A percentile compares a stretch with the other conserved stretches of the same genome.
Evolutionary conservation across 2,329 filamentous ascomycete species (phyloP).

Genomic region (Geosmithia flava): DNA sequence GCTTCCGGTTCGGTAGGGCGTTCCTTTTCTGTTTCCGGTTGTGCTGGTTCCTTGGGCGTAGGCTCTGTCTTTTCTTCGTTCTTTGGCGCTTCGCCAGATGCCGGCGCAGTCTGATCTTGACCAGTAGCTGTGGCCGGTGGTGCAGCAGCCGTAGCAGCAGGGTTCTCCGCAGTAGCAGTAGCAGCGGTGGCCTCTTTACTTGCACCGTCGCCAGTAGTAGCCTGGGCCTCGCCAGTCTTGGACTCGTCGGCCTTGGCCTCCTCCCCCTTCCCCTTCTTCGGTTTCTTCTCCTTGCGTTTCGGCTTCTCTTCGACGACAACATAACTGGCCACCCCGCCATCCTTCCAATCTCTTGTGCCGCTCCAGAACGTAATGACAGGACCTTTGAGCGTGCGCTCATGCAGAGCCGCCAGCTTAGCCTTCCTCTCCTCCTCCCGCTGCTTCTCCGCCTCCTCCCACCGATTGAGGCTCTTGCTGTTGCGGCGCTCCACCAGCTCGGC

Average conservation of each 20-base stretch:
- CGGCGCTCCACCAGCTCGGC: slow-evolving; percentile 72
- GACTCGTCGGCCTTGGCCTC: slow-evolving; percentile 1
- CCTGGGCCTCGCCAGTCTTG: not conserved
- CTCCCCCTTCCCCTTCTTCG: slow-evolving; percentile 15
- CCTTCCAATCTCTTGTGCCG: slow-evolving; percentile 72
- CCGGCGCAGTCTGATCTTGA: not conserved
- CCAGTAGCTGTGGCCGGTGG: not conserved
- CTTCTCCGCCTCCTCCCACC: slow-evolving; percentile 90
- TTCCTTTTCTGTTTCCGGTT: not conserved
- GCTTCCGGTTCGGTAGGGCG: not conserved
- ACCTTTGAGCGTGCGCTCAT: slow-evolving; percentile 75
- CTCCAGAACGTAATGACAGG: slow-evolving; percentile 91
- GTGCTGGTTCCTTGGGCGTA: not conserved
- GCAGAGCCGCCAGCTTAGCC: slow-evolving; percentile 74
- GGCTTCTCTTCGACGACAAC: slow-evolving; percentile 47
- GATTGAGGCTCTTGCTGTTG: slow-evolving; percentile 81
- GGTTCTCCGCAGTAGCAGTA: not conserved
- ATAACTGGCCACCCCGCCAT: slow-evolving; percentile 30
- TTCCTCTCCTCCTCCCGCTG: slow-evolving; percentile 73
- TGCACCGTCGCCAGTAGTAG: not conserved
- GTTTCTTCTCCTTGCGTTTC: slow-evolving; percentile 41
- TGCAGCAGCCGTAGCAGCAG: not conserved
- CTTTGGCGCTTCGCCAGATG: not conserved
- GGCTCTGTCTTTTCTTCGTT: not conserved
- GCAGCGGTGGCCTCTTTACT: not conserved